phyloP scores from a whole-genome alignment of 305 asterid genomes.

The Stenogyne calaminthoides region DNA sequence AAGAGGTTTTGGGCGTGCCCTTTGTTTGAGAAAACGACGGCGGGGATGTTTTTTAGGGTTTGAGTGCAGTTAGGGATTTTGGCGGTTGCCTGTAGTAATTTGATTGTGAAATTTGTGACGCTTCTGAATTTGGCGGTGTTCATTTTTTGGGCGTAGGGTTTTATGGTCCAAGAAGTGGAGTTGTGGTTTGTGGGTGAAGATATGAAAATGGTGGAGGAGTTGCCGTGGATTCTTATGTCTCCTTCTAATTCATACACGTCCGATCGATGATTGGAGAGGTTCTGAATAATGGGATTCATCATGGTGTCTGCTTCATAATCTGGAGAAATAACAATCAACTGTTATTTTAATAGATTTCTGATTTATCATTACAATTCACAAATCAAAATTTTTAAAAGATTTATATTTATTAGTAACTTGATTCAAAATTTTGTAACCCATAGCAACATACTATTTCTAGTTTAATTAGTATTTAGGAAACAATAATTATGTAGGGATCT shows the following conservation, averaged over 20 bases:
- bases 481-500: too few species aligned
- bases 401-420: too few species aligned
- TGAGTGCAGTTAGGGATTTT: conserved; percentile 39
- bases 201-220: conserved; percentile 47
- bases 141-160: conserved; percentile 59
- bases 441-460: too few species aligned
- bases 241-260: conserved; percentile 54
- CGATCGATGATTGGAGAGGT: conserved; percentile 37
- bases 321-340: conserved; percentile 7
- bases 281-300: conserved; percentile 24
- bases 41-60: conserved; percentile 37
- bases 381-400: too few species aligned
- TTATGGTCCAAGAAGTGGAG: conserved; percentile 32
- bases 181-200: conserved; percentile 14
- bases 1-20: conserved; percentile 57
- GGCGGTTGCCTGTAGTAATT: neutral
- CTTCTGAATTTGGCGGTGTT: neutral
- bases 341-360: too few species aligned
- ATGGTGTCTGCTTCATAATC: conserved; percentile 24
- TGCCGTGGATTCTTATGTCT: conserved; percentile 50
- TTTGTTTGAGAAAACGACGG: conserved; percentile 60
- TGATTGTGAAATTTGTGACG: conserved; percentile 33
- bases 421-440: too few species aligned
- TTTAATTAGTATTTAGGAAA: too few species aligned
- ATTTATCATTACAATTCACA: too few species aligned